Evolutionary conservation across 2,329 filamentous ascomycete species (phyloP), one percentile per base, ranked within the genome.

Genomic region (Seiridium unicorne): DNA sequence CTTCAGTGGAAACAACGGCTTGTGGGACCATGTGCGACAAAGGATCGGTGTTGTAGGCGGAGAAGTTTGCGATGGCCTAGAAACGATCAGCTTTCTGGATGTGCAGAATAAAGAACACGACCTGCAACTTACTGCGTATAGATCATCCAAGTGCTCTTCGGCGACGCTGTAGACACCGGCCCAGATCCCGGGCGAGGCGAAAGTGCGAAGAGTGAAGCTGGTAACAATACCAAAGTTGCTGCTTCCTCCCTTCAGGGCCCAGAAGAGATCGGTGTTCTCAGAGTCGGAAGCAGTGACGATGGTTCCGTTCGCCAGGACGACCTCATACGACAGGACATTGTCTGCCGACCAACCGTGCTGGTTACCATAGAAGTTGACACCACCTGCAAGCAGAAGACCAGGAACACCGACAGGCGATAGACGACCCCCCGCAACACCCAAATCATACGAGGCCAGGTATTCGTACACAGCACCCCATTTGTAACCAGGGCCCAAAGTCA

Each of bases 21-120:
- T 64, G 61, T 26, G 67, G 67, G 13, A 69, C 65, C 34, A 67
- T 63, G 56, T 69, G 66, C 26, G 66, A 63, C 35, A 66, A 59
- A 13, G 65, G 57, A 32, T 69, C 65, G 9, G 60, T 63, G 60
- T 67, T 69, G 59, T 60, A 58, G 35, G 64, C 60, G 26, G 66
- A 60, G 59, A 63, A 68, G 56, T 68, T 62, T 60, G 67, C 66
- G 48, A 63, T 60, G 38, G 65, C 66, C 61, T 64, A 32, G 10
- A 7, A 32, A 8, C 34, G n/a, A 13, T 40, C 46, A 42, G 26
- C 36, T 35, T 54, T 49, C 3, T 26, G 18, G 18, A 26, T 26
- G 18, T 26, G 10, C 3, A 38, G 11, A 10, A 6, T 4, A 35
- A 38, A n/a, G 13, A 7, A 3, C 4, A 51, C 4, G 5, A 40